Percentiles rank a stretch among this genome's conserved stretches.
phyloP scores from a whole-genome alignment of 2,329 filamentous ascomycete genomes.

The Diplodia seriata region DNA sequence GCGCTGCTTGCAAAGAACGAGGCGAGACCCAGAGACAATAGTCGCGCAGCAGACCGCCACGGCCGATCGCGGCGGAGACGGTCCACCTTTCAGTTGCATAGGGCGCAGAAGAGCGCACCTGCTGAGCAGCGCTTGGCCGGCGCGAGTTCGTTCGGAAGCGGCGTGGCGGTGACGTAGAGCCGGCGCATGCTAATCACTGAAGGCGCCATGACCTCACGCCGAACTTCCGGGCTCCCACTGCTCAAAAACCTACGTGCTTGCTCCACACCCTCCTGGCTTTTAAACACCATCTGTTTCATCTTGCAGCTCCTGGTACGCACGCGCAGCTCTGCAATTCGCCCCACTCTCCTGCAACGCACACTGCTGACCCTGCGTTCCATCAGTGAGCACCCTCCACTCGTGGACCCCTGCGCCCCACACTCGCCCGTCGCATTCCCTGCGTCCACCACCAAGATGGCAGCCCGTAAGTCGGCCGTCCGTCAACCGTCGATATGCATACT shows the following conservation, averaged over 20 bases:
- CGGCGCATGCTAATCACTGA: background rate
- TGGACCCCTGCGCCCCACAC: slow-evolving; percentile 19
- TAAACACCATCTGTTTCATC: slow-evolving; percentile 28
- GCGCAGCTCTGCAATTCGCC: slow-evolving; percentile 26
- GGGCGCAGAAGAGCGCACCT: slow-evolving; percentile 17
- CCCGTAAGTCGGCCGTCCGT: slow-evolving; percentile 36
- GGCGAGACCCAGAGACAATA: background rate
- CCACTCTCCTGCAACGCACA: background rate
- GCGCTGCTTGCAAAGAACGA: slow-evolving; percentile 1
- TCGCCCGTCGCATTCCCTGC: background rate
- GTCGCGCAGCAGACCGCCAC: slow-evolving; percentile 24
- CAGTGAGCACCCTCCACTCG: slow-evolving; percentile 8
- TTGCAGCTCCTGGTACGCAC: slow-evolving; percentile 21
- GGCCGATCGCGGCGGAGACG: slow-evolving; percentile 20
- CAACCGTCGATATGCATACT: background rate
- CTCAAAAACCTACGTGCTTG: slow-evolving; percentile 13
- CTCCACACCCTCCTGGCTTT: background rate
- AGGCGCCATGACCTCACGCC: slow-evolving; percentile 6
- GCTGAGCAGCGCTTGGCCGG: background rate
- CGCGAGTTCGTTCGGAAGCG: slow-evolving; percentile 15
- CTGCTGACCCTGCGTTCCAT: slow-evolving; percentile 1
- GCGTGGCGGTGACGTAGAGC: slow-evolving; percentile 2
- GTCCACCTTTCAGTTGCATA: background rate
- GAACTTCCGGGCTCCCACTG: background rate
- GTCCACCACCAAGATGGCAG: slow-evolving; percentile 33